A percentile compares a stretch with the other conserved stretches of the same genome.
Conservation (phyloP, 208 protist species). For the Trypanosomatidae sp. region DNA sequence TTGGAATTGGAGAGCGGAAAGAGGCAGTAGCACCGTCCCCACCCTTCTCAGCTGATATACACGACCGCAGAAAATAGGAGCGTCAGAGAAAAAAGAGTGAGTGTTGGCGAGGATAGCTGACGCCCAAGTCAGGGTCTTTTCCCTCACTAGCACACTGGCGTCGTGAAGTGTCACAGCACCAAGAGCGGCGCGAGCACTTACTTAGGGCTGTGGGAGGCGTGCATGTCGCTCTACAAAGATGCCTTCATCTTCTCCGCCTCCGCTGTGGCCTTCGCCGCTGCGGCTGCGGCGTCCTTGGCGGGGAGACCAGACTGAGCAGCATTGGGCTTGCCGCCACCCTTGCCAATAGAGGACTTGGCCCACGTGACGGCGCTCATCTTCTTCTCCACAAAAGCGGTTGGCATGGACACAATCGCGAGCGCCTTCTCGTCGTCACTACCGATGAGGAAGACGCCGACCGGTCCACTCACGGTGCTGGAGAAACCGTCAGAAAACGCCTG, state of each 20-base stretch:
- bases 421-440: slow-evolving; percentile 69
- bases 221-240: slow-evolving; percentile 16
- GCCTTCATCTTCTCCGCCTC: slow-evolving; percentile 76
- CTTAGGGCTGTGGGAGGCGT: no score
- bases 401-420: slow-evolving; percentile 70
- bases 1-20: background rate
- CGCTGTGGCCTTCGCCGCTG: slow-evolving; percentile 51
- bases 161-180: background rate
- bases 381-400: slow-evolving; percentile 65
- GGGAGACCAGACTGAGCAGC: slow-evolving; percentile 86
- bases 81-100: slow-evolving; percentile 7
- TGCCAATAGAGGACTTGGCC: slow-evolving; percentile 83
- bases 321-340: slow-evolving; percentile 90
- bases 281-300: slow-evolving; percentile 38
- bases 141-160: background rate
- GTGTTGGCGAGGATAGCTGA: background rate
- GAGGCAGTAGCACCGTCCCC: background rate
- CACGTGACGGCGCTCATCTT: slow-evolving; percentile 85
- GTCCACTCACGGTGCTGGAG: slow-evolving; percentile 40
- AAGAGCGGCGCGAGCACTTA: background rate
- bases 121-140: background rate
- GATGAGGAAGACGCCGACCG: slow-evolving; percentile 78
- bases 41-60: background rate
- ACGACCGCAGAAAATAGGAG: slow-evolving; percentile 2
- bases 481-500: slow-evolving; percentile 85